A percentile compares a stretch with the other conserved stretches of the same genome.
Evolutionary conservation across 768 basidiomycete species (phyloP).

Genomic region (Tylopilus felleus): DNA sequence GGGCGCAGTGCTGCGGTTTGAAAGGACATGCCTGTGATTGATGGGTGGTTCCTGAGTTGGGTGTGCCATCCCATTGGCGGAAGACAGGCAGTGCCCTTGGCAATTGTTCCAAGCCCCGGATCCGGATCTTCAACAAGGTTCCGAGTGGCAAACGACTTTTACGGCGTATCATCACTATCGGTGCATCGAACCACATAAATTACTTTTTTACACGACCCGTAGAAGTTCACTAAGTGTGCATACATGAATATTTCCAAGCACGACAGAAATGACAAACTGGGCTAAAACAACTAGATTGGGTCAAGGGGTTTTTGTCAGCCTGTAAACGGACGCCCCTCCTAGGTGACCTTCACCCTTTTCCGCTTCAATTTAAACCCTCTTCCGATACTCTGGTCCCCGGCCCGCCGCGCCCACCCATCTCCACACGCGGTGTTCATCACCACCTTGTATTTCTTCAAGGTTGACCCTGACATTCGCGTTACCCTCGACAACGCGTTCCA

Average conservation of each 20-base stretch:
- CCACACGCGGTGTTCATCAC: conserved; percentile 90
- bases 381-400: conserved; percentile 32
- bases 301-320: conserved; percentile 23
- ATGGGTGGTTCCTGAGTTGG: conserved; percentile 30
- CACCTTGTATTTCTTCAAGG: conserved; percentile 77
- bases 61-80: conserved; percentile 19
- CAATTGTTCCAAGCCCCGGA: conserved; percentile 28
- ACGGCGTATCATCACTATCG: conserved; percentile 13
- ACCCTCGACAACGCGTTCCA: conserved; percentile 81
- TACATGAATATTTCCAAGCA: conserved; percentile 17
- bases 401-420: conserved; percentile 72
- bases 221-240: conserved; percentile 26
- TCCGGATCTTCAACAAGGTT: conserved; percentile 33
- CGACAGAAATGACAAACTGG: conserved; percentile 9
- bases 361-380: conserved; percentile 29
- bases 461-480: conserved; percentile 89
- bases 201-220: conserved; percentile 10
- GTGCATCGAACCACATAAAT: conserved; percentile 27
- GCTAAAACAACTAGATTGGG: conserved; percentile 15
- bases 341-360: conserved; percentile 25
- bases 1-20: conserved; percentile 22
- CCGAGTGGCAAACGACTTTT: conserved; percentile 23
- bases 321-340: conserved; percentile 10
- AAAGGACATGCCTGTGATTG: conserved; percentile 21
- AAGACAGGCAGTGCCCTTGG: conserved; percentile 27